Evolutionary conservation across 2,329 filamentous ascomycete species (phyloP).

Genomic region (Botrytis byssoidea): DNA sequence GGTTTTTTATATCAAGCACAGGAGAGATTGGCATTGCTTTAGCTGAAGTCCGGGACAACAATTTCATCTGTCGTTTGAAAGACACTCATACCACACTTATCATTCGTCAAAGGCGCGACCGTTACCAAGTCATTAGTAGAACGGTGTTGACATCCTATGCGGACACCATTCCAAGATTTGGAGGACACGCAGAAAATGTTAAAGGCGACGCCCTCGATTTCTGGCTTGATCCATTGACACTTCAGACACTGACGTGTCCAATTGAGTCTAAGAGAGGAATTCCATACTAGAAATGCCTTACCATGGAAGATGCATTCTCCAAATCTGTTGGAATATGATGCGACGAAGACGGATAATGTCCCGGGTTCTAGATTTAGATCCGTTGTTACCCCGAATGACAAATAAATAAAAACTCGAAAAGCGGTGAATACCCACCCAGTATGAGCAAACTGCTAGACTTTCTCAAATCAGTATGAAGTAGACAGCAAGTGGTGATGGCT

Average conservation of each 20-base stretch:
- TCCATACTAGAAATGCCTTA: not conserved
- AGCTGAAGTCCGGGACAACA: not conserved
- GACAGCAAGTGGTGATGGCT: not conserved
- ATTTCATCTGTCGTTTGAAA: not conserved
- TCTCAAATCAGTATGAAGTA: not conserved
- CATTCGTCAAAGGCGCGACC: not conserved
- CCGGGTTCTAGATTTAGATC: not conserved
- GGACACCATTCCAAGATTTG: not conserved
- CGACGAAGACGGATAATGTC: not conserved
- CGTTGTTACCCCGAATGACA: not conserved
- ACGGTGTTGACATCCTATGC: not conserved
- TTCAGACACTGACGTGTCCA: not conserved
- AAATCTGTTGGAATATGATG: not conserved
- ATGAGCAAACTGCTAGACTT: no score
- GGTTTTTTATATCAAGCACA: not conserved
- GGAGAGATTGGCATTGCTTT: not conserved
- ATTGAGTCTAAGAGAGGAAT: not conserved
- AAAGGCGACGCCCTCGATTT: not conserved
- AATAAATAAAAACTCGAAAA: no score
- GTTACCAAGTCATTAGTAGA: not conserved
- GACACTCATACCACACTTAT: not conserved
- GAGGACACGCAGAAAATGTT: not conserved
- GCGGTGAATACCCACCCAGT: no score
- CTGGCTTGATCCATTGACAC: not conserved
- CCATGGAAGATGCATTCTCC: not conserved